Conservation (phyloP, 2,329 filamentous ascomycete genomes). For the Karstenula rhodostoma region DNA sequence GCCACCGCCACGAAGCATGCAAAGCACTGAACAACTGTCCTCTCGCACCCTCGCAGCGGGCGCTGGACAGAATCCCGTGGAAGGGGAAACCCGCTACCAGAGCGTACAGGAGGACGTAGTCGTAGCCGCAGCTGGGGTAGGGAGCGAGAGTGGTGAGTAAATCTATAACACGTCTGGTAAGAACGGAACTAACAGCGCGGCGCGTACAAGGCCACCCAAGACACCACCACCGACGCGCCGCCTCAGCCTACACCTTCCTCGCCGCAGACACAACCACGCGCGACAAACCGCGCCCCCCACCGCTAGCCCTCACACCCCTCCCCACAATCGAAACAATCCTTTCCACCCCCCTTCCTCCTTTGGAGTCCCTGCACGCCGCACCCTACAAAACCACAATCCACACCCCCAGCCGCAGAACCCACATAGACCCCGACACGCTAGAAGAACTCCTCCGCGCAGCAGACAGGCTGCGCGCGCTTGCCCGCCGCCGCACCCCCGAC, state of each 20-base stretch:
- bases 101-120: constrained; percentile 6
- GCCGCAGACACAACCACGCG: constrained; percentile 11
- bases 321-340: constrained; percentile 31
- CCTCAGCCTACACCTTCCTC: background rate
- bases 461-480: background rate
- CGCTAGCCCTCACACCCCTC: constrained; percentile 18
- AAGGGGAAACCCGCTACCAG: constrained; percentile 5
- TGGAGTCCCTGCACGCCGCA: too few relatives aligned
- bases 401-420: constrained; percentile 13
- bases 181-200: background rate
- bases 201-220: constrained; percentile 11
- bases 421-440: background rate
- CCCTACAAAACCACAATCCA: constrained; percentile 26
- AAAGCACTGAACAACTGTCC: constrained; percentile 26
- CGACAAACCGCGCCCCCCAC: background rate
- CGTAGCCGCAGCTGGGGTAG: background rate
- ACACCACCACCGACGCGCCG: background rate
- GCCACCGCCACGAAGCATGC: constrained; percentile 26
- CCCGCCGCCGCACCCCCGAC: background rate
- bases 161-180: background rate
- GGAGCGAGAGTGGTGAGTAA: background rate
- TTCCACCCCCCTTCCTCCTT: constrained; percentile 9
- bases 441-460: background rate
- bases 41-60: constrained; percentile 14
- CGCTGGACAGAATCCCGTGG: constrained; percentile 27